phyloP scores from a whole-genome alignment of 2,329 filamentous ascomycete species.

The Hypomyces perniciosus region DNA sequence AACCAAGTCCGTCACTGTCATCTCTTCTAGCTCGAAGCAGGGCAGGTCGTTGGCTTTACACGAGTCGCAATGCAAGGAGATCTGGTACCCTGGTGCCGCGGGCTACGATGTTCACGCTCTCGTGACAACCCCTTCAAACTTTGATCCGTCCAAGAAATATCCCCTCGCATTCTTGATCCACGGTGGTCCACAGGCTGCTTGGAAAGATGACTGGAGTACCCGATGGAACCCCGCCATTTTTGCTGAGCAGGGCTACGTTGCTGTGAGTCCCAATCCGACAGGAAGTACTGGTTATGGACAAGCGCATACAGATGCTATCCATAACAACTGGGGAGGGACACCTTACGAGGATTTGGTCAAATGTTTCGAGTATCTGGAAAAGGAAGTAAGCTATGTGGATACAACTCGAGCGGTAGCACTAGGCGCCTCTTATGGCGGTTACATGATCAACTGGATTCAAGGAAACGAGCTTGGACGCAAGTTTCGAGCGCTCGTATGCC shows the following conservation, averaged over 20 bases:
- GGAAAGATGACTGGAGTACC: conserved; percentile 70
- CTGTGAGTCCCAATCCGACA: conserved; percentile 75
- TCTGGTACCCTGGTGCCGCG: conserved; percentile 63
- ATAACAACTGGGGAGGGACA: conserved; percentile 73
- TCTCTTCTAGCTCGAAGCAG: conserved; percentile 61
- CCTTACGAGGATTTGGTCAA: conserved; percentile 79
- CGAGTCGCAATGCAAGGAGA: conserved; percentile 56
- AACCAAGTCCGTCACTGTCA: conserved; percentile 29
- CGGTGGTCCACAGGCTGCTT: conserved; percentile 74
- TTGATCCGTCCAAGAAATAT: conserved; percentile 65
- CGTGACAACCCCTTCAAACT: conserved; percentile 58
- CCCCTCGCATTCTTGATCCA: conserved; percentile 76
- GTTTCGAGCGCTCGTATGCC: conserved; percentile 83
- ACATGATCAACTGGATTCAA: conserved; percentile 88
- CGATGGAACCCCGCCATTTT: conserved; percentile 84
- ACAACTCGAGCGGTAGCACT: conserved; percentile 63
- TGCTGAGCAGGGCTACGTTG: conserved; percentile 82
- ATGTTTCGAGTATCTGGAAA: conserved; percentile 67
- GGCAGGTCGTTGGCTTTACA: conserved; percentile 63
- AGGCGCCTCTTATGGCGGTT: conserved; percentile 70
- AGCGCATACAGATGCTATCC: conserved; percentile 68
- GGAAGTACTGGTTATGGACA: conserved; percentile 81
- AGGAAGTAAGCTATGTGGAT: conserved; percentile 63
- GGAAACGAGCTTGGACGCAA: conserved; percentile 74
- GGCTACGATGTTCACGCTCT: conserved; percentile 64